Percentiles rank a stretch among this genome's conserved stretches.
Evolutionary conservation across 257 asterid species (phyloP).

Genomic region (Avicennia marina): DNA sequence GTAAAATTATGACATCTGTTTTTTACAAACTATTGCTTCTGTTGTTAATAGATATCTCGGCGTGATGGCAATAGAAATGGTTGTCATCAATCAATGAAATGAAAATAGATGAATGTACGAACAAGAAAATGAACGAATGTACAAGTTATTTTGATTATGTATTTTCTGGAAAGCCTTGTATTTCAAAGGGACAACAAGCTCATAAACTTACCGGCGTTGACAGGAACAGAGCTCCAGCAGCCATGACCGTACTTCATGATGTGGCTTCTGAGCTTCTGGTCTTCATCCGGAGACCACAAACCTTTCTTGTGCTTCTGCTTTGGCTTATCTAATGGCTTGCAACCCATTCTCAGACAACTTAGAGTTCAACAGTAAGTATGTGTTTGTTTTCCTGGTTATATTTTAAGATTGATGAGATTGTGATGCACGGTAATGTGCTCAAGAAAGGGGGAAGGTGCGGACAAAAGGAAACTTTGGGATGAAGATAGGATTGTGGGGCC

Average conservation of each 20-base stretch:
- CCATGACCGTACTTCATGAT: constrained; percentile 53
- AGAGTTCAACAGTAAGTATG: not conserved
- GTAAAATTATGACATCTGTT: too few species aligned
- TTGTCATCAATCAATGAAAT: too few species aligned
- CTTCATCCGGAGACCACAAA: constrained; percentile 90
- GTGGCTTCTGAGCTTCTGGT: constrained; percentile 63
- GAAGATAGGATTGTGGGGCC: constrained; percentile 10
- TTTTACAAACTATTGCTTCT: too few species aligned
- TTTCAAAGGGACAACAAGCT: not conserved
- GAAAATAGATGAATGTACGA: too few species aligned
- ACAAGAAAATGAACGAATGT: too few species aligned
- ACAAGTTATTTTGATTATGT: too few species aligned
- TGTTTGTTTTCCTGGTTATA: not conserved
- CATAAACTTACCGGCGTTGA: constrained; percentile 74
- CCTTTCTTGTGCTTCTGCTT: constrained; percentile 74
- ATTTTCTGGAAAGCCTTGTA: not conserved
- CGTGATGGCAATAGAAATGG: too few species aligned
- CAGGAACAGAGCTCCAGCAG: constrained; percentile 83
- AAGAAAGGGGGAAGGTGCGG: not conserved
- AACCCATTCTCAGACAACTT: constrained; percentile 36
- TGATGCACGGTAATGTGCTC: not conserved
- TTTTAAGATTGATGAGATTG: not conserved
- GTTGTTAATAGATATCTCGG: too few species aligned
- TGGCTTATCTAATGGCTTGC: constrained; percentile 17
- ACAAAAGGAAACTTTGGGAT: too few species aligned